phyloP scores from a whole-genome alignment of 2,329 filamentous ascomycete genomes.

The Xylaria sp. region DNA sequence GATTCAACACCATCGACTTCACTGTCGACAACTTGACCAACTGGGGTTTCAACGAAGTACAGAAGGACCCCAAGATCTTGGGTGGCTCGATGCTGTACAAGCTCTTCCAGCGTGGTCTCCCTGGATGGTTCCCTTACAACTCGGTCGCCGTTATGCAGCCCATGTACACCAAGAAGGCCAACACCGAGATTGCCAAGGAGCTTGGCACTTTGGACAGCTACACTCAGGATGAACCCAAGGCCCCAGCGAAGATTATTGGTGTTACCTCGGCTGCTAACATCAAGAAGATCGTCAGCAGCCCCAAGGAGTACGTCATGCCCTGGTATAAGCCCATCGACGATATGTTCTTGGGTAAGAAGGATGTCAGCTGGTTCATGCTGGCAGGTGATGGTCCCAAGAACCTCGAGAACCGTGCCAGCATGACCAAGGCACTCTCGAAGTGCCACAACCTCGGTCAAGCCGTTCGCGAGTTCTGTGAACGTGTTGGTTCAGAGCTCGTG shows the following conservation, averaged over 20 bases:
- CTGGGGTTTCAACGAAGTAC: slow-evolving; percentile 41
- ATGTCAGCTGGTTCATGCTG: slow-evolving; percentile 37
- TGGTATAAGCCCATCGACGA: slow-evolving; percentile 32
- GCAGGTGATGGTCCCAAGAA: slow-evolving; percentile 34
- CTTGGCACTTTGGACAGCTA: slow-evolving; percentile 35
- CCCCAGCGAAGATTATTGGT: slow-evolving; percentile 30
- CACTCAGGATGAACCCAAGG: slow-evolving; percentile 34
- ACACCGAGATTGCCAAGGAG: slow-evolving; percentile 36
- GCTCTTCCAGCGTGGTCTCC: slow-evolving; percentile 42
- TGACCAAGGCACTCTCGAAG: slow-evolving; percentile 33
- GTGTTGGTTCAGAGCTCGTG: slow-evolving; percentile 37
- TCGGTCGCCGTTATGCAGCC: slow-evolving; percentile 42
- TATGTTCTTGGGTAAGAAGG: slow-evolving; percentile 35
- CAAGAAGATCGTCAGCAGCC: slow-evolving; percentile 32
- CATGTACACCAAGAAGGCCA: slow-evolving; percentile 41
- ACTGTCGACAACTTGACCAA: slow-evolving; percentile 37
- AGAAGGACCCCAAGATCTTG: slow-evolving; percentile 35
- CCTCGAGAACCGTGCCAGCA: slow-evolving; percentile 29
- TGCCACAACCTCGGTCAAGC: slow-evolving; percentile 31
- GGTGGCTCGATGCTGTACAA: slow-evolving; percentile 43
- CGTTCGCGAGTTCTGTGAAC: slow-evolving; percentile 32
- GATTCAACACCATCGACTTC: slow-evolving; percentile 52
- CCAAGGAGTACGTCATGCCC: slow-evolving; percentile 32
- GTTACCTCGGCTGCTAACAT: slow-evolving; percentile 27
- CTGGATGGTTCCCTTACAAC: slow-evolving; percentile 41